Evolutionary conservation across 495 filamentous ascomycete species (phyloP).

Genomic region (Penicillium soppii): DNA sequence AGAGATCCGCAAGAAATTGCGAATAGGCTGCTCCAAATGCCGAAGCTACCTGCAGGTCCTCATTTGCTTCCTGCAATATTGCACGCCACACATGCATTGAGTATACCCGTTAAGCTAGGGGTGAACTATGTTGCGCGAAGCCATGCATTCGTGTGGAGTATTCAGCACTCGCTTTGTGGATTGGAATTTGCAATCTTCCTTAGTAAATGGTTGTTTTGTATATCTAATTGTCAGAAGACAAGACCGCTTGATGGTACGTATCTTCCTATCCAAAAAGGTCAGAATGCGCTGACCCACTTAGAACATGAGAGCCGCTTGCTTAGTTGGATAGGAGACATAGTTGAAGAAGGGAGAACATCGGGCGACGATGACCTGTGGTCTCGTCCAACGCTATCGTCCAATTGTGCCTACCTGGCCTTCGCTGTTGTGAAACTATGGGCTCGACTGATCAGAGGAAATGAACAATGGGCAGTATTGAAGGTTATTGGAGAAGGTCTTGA

Average conservation of each 20-base stretch:
- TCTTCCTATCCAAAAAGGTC: not conserved
- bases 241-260: slow-evolving; percentile 16
- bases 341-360: slow-evolving; percentile 22
- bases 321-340: slow-evolving; percentile 20
- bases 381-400: not conserved
- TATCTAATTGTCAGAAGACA: slow-evolving; percentile 2
- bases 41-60: slow-evolving; percentile 18
- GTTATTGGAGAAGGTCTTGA: slow-evolving; percentile 18
- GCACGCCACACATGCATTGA: slow-evolving; percentile 35
- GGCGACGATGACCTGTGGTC: slow-evolving; percentile 13
- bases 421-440: slow-evolving; percentile 21
- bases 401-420: slow-evolving; percentile 10
- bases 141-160: slow-evolving; percentile 33
- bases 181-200: slow-evolving; percentile 37
- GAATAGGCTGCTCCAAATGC: slow-evolving; percentile 10
- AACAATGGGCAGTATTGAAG: slow-evolving; percentile 17
- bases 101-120: slow-evolving; percentile 34
- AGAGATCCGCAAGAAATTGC: slow-evolving; percentile 20
- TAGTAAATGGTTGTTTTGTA: slow-evolving; percentile 35
- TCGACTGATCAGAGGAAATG: slow-evolving; percentile 18
- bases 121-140: slow-evolving; percentile 30
- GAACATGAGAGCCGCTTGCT: slow-evolving; percentile 18
- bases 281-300: not conserved
- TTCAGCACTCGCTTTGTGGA: slow-evolving; percentile 35
- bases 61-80: slow-evolving; percentile 29